Conservation (phyloP, 2,329 filamentous ascomycete genomes). For the Conoideocrella luteorostrata region DNA sequence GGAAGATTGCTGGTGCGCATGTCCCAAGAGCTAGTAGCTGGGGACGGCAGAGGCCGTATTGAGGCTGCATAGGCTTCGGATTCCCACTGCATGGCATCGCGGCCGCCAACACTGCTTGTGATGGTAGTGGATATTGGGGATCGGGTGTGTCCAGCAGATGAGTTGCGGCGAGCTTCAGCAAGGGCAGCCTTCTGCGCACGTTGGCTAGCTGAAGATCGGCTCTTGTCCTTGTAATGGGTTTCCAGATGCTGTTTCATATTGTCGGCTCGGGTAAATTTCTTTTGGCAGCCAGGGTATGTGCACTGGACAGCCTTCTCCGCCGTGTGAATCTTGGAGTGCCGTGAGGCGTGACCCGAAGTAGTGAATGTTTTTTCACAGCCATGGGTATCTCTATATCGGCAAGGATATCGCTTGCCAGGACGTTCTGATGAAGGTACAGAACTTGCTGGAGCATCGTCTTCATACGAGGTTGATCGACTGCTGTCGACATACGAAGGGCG, state of each 20-base stretch:
- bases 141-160: slow-evolving; percentile 24
- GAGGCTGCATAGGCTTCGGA: slow-evolving; percentile 20
- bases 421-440: slow-evolving; percentile 33
- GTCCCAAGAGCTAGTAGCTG: slow-evolving; percentile 37
- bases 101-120: slow-evolving; percentile 10
- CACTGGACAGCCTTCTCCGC: slow-evolving; percentile 70
- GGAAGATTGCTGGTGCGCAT: slow-evolving; percentile 39
- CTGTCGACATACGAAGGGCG: slow-evolving; percentile 35
- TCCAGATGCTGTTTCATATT: slow-evolving; percentile 85
- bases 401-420: slow-evolving; percentile 63
- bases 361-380: slow-evolving; percentile 76
- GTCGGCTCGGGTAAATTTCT: slow-evolving; percentile 75
- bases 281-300: slow-evolving; percentile 63
- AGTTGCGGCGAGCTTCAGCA: slow-evolving; percentile 26
- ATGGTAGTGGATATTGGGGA: slow-evolving; percentile 16
- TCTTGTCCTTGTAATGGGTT: slow-evolving; percentile 64
- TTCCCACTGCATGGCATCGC: slow-evolving; percentile 30
- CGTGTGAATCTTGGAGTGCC: slow-evolving; percentile 79
- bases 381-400: slow-evolving; percentile 63
- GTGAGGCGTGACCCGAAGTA: slow-evolving; percentile 77
- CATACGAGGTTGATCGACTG: slow-evolving; percentile 43
- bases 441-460: slow-evolving; percentile 41
- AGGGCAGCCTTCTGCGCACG: slow-evolving; percentile 26
- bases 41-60: slow-evolving; percentile 33
- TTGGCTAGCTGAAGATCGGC: slow-evolving; percentile 33